Conservation (phyloP, 371 early-diverging fungal species). For the Lichtheimia corymbifera region DNA sequence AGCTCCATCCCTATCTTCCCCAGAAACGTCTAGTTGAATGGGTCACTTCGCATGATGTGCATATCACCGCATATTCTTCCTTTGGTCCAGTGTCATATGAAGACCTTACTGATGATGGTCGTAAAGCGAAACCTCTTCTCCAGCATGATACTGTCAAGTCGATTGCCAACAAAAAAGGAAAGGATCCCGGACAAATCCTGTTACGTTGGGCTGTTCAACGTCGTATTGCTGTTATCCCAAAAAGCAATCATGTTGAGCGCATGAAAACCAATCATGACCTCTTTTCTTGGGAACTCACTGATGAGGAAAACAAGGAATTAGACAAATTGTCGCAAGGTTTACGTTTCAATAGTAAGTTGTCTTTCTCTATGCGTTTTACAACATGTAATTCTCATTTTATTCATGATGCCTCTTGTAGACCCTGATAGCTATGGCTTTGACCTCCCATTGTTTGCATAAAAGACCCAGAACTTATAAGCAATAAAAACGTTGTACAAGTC, state of each 20-base stretch:
- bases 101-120: conserved; percentile 13
- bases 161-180: conserved; percentile 39
- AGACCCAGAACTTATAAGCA: background rate
- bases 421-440: conserved; percentile 29
- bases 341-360: conserved; percentile 22
- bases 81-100: conserved; percentile 43
- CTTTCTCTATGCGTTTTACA: background rate
- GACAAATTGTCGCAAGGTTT: conserved; percentile 15
- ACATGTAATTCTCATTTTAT: background rate
- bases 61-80: conserved; percentile 49
- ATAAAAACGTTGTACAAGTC: background rate
- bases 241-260: conserved; percentile 47
- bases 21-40: conserved; percentile 45
- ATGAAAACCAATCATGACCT: conserved; percentile 38
- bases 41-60: conserved; percentile 37
- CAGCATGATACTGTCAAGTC: conserved; percentile 33
- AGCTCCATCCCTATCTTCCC: conserved; percentile 63
- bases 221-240: conserved; percentile 62
- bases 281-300: conserved; percentile 23
- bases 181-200: conserved; percentile 46
- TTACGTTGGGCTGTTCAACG: conserved; percentile 56
- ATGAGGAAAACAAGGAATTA: conserved; percentile 20
- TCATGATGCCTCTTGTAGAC: conserved; percentile 18
- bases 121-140: conserved; percentile 22
- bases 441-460: conserved; percentile 40